Conservation (phyloP, 2,329 filamentous ascomycete species). For the Neonectria faginata region DNA sequence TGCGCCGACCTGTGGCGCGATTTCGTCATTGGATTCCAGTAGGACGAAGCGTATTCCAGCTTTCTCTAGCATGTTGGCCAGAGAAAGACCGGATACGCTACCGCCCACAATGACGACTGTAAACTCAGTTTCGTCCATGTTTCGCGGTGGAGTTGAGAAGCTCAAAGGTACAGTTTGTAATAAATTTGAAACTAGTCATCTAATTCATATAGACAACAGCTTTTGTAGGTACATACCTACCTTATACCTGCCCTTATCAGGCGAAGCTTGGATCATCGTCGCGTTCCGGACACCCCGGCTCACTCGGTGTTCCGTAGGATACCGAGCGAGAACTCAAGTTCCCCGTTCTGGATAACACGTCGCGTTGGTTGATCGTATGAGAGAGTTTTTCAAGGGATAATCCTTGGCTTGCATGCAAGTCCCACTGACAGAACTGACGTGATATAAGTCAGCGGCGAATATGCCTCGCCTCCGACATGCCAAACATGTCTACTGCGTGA, state of each 20-base stretch:
- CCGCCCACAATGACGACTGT: conserved; percentile 25
- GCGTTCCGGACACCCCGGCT: neutral
- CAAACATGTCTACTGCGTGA: neutral
- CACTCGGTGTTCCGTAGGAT: neutral
- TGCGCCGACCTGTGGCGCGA: conserved; percentile 60
- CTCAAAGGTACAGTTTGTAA: neutral
- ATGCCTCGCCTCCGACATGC: neutral
- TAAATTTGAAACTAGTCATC: neutral
- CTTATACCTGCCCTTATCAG: neutral
- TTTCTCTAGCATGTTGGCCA: conserved; percentile 31
- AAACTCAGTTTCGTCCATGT: neutral
- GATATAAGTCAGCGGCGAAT: neutral
- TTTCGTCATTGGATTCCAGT: conserved; percentile 56
- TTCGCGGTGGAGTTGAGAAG: neutral
- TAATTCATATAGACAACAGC: neutral
- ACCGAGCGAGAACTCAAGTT: neutral
- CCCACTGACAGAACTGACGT: neutral
- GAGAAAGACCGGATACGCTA: conserved; percentile 25
- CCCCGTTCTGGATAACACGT: neutral
- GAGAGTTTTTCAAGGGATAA: neutral
- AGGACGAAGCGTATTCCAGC: conserved; percentile 59
- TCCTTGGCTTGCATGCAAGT: neutral
- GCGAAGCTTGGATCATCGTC: neutral
- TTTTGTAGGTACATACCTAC: neutral
- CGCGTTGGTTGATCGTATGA: neutral